Percentiles rank a stretch among this genome's conserved stretches.
phyloP scores from a whole-genome alignment of 805 yeast species.

The Saturnispora besseyi region DNA sequence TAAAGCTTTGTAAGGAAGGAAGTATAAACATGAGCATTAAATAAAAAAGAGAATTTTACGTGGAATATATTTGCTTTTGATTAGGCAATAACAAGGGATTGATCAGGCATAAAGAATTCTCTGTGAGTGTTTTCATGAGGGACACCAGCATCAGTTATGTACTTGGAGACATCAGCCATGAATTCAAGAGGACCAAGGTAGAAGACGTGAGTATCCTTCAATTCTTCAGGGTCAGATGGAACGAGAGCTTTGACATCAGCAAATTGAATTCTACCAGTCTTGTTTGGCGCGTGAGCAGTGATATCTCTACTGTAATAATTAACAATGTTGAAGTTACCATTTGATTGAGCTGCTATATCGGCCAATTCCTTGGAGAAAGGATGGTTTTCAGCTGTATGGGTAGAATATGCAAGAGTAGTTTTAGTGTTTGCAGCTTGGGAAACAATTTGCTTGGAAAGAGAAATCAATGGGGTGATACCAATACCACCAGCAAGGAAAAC shows the following conservation, averaged over 20 bases:
- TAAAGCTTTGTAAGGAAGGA: neutral
- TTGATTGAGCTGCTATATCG: neutral
- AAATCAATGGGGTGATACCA: slow-evolving; percentile 57
- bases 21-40: neutral
- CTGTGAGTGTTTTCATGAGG: neutral
- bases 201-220: neutral
- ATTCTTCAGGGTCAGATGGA: neutral
- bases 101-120: neutral
- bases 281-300: neutral
- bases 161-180: neutral
- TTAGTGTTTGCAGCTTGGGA: neutral
- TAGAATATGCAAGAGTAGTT: neutral
- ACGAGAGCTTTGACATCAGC: neutral
- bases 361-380: neutral
- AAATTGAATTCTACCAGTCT: neutral
- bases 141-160: neutral
- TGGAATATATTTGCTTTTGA: neutral
- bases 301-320: neutral
- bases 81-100: neutral
- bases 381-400: neutral
- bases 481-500: slow-evolving; percentile 53
- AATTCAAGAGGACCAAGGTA: neutral
- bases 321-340: neutral
- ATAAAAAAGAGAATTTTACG: neutral
- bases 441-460: slow-evolving; percentile 37